Percentiles rank a stretch among this genome's conserved stretches.
phyloP scores from a whole-genome alignment of 345 rosid species.

The Arabidopsis arenosa region DNA sequence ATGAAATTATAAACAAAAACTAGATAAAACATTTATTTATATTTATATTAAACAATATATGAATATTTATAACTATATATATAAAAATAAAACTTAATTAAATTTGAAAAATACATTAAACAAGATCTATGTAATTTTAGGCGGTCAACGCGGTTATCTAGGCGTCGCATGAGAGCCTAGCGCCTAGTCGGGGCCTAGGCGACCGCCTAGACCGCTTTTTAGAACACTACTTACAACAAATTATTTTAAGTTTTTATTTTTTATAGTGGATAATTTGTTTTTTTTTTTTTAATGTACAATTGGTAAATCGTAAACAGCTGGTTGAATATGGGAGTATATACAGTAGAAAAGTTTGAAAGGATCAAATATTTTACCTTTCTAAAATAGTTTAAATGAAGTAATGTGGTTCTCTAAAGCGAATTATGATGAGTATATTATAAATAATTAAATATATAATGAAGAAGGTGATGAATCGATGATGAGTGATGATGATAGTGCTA shows the following conservation, averaged over 20 bases:
- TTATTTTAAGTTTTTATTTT: not conserved
- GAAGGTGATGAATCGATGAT: conserved; percentile 13
- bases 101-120: no score
- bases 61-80: no score
- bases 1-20: no score
- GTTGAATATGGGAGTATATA: conserved; percentile 8
- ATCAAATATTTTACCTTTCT: not conserved
- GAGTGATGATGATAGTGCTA: conserved; percentile 28
- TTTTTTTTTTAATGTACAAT: not conserved
- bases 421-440: not conserved
- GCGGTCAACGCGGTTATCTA: no score
- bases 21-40: no score
- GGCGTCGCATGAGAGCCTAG: no score
- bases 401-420: conserved; percentile 17
- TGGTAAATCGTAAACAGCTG: not conserved
- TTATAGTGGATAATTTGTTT: not conserved
- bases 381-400: not conserved
- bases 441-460: not conserved
- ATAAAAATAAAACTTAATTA: no score
- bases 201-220: no score
- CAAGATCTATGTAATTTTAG: no score
- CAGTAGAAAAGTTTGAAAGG: not conserved
- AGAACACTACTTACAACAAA: conserved; percentile 19
- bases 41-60: no score
- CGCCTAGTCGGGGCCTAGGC: no score